Conservation (phyloP, 2,329 filamentous ascomycete genomes). For the Cladosporium velox region DNA sequence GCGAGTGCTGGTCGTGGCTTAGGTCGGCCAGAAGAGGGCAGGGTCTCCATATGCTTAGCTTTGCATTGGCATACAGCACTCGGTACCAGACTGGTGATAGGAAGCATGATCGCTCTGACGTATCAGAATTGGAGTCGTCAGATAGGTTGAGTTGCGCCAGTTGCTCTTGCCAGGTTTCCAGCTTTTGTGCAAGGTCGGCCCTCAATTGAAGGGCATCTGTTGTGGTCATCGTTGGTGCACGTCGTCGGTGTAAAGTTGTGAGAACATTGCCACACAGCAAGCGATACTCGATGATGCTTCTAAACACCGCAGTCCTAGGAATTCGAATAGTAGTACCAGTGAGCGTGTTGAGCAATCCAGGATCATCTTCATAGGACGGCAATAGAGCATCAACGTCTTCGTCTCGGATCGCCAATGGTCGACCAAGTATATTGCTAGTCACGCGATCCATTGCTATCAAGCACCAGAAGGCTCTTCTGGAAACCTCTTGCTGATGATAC, state of each 20-base stretch:
- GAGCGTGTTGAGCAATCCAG: background rate
- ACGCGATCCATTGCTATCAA: slow-evolving; percentile 45
- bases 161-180: slow-evolving; percentile 38
- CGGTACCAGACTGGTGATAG: slow-evolving; percentile 47
- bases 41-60: slow-evolving; percentile 48
- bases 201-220: slow-evolving; percentile 26
- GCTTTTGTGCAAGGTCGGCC: slow-evolving; percentile 34
- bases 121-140: slow-evolving; percentile 27
- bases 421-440: slow-evolving; percentile 42
- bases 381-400: slow-evolving; percentile 47
- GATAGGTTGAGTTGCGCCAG: slow-evolving; percentile 35
- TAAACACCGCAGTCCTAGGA: slow-evolving; percentile 38
- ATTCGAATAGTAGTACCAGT: background rate
- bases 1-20: slow-evolving; percentile 21
- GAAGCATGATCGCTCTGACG: slow-evolving; percentile 41
- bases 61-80: slow-evolving; percentile 47
- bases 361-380: slow-evolving; percentile 30
- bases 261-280: slow-evolving; percentile 45
- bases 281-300: slow-evolving; percentile 45
- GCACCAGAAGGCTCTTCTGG: slow-evolving; percentile 48
- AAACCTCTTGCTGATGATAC: slow-evolving; percentile 39
- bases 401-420: slow-evolving; percentile 44
- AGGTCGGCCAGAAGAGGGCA: slow-evolving; percentile 35
- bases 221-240: slow-evolving; percentile 22
- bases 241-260: slow-evolving; percentile 39